Conservation (phyloP, 495 filamentous ascomycete species). For the Lindgomyces ingoldianus region DNA sequence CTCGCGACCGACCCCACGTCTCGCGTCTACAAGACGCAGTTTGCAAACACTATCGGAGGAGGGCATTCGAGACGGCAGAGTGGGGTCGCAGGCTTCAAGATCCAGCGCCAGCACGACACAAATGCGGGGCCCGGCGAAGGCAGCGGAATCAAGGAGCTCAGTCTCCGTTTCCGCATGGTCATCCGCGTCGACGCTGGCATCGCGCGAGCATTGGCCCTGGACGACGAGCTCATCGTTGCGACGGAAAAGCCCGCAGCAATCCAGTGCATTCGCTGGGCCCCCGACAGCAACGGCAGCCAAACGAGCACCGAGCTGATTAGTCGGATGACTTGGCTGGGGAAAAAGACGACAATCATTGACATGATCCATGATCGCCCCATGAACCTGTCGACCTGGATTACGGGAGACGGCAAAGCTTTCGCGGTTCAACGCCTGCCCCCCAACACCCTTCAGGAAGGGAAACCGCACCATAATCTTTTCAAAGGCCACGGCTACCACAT, state of each 20-base stretch:
- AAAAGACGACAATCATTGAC: constrained; percentile 70
- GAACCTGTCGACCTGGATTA: constrained; percentile 94
- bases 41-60: constrained; percentile 64
- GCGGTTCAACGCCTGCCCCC: constrained; percentile 73
- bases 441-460: constrained; percentile 26
- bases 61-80: constrained; percentile 72
- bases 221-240: constrained; percentile 90
- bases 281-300: constrained; percentile 76
- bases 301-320: constrained; percentile 89
- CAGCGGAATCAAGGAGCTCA: constrained; percentile 81
- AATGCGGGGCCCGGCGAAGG: constrained; percentile 65
- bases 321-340: constrained; percentile 79
- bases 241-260: constrained; percentile 91
- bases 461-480: constrained; percentile 66
- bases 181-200: constrained; percentile 98
- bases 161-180: constrained; percentile 90
- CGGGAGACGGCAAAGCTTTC: constrained; percentile 85
- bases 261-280: constrained; percentile 93
- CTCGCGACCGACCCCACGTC: constrained; percentile 80
- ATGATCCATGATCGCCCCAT: constrained; percentile 98
- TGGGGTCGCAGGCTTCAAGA: constrained; percentile 54
- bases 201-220: constrained; percentile 78
- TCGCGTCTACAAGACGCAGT: constrained; percentile 80
- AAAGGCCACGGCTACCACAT: constrained; percentile 87
- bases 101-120: constrained; percentile 51